Percentiles rank a stretch among this genome's conserved stretches.
These are phyloP conservation scores for Cutaneotrichosporon spelunceum DNA, from an alignment of 1,284 basidiomycete species.

Conservation along the genomic window DNA sequence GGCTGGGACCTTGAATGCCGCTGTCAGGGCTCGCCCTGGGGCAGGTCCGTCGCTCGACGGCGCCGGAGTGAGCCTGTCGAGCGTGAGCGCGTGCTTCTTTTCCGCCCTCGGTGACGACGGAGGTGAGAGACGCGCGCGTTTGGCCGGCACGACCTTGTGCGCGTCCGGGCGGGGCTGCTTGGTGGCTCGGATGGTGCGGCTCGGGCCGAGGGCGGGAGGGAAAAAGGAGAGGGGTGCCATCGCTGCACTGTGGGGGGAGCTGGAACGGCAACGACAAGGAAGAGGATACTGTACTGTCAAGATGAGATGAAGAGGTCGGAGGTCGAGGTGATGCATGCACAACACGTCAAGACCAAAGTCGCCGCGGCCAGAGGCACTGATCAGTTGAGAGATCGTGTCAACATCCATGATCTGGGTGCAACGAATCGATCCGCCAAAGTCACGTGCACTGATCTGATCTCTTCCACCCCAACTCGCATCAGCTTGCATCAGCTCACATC, in stretches of 20 bases:
- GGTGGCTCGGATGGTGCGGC: conserved; percentile 6
- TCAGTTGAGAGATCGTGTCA: not conserved
- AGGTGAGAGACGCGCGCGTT: conserved; percentile 2
- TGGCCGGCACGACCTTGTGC: not conserved
- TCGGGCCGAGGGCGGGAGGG: conserved; percentile 13
- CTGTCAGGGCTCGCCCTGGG: conserved; percentile 6
- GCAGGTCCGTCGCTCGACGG: conserved; percentile 23
- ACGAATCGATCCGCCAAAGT: conserved; percentile 1
- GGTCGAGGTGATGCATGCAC: not conserved
- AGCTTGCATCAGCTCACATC: not conserved
- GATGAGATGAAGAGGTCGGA: not conserved
- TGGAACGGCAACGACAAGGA: not conserved
- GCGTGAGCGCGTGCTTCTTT: not conserved
- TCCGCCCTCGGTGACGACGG: not conserved
- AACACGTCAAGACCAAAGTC: not conserved
- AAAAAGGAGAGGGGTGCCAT: conserved; percentile 14
- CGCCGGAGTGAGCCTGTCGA: conserved; percentile 24
- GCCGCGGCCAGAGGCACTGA: not conserved
- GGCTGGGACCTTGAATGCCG: conserved; percentile 27
- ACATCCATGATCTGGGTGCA: not conserved
- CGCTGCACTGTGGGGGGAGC: not conserved
- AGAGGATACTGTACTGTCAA: no score
- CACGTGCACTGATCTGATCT: conserved; percentile 3
- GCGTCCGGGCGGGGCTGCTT: conserved; percentile 8
- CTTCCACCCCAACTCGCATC: not conserved